These are phyloP conservation scores for Phytophthora nicotianae DNA, from an alignment of 352 stramenopile genomes.

Conservation along the genomic window DNA sequence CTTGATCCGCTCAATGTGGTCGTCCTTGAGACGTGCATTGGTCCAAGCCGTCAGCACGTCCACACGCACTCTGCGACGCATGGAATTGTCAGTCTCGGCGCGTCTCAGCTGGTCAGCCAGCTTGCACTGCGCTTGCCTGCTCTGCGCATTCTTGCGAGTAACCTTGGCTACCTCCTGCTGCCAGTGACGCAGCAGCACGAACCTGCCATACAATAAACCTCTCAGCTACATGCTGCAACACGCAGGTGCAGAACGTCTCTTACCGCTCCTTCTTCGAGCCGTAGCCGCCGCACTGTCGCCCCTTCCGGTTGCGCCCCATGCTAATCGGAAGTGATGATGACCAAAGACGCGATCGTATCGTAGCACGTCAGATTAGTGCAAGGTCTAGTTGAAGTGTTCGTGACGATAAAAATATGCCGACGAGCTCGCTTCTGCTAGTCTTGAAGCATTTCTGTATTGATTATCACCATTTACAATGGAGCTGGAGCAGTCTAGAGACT, in stretches of 20 bases:
- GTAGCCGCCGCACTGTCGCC: slow-evolving; percentile 70
- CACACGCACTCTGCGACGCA: slow-evolving; percentile 71
- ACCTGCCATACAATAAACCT: slow-evolving; percentile 35
- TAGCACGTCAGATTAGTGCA: slow-evolving; percentile 19
- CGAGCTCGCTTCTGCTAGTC: neutral
- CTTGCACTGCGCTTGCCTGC: slow-evolving; percentile 52
- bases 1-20: slow-evolving; percentile 76
- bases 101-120: slow-evolving; percentile 46
- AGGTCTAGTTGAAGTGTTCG: slow-evolving; percentile 5
- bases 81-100: slow-evolving; percentile 40
- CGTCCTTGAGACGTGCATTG: slow-evolving; percentile 74
- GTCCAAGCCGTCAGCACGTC: slow-evolving; percentile 75
- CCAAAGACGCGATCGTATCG: neutral
- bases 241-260: neutral
- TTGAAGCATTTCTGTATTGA: slow-evolving; percentile 6
- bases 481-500: slow-evolving; percentile 1
- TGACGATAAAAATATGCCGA: slow-evolving; percentile 13
- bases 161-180: slow-evolving; percentile 66
- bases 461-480: slow-evolving; percentile 4
- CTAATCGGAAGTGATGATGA: slow-evolving; percentile 11
- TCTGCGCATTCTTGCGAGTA: slow-evolving; percentile 47
- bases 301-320: slow-evolving; percentile 79
- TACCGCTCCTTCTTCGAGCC: slow-evolving; percentile 77
- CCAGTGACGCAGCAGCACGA: slow-evolving; percentile 64
- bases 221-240: slow-evolving; percentile 1